These are phyloP conservation scores for Rhytidhysteron rufulum DNA, from an alignment of 2,329 filamentous ascomycete species.

Conservation along the genomic window DNA sequence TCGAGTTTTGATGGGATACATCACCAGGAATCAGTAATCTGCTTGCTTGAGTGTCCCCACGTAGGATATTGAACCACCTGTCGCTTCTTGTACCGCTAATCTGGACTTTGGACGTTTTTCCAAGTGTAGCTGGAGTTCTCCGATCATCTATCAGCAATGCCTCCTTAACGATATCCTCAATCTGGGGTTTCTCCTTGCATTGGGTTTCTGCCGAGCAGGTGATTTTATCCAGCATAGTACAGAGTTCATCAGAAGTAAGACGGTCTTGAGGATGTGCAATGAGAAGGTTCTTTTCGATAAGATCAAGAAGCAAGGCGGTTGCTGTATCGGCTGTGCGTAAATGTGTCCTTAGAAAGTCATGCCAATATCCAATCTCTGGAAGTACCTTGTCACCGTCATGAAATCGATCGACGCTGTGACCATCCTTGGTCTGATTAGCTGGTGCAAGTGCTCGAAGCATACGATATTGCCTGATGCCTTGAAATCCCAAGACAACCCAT, in stretches of 20 bases:
- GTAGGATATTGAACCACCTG: neutral
- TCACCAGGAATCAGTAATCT: neutral
- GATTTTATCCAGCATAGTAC: conserved; percentile 4
- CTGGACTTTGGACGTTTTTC: neutral
- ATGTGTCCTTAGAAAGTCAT: conserved; percentile 8
- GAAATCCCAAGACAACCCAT: conserved; percentile 33
- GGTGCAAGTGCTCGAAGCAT: conserved; percentile 8
- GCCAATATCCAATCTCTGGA: conserved; percentile 10
- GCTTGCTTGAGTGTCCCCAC: too few species aligned
- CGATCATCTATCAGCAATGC: neutral
- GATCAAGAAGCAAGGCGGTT: conserved; percentile 9
- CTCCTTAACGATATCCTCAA: neutral
- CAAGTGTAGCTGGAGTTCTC: neutral
- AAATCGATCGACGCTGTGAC: conserved; percentile 6
- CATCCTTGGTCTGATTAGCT: neutral
- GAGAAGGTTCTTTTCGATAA: conserved; percentile 12
- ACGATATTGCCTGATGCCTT: conserved; percentile 26
- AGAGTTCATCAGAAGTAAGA: conserved; percentile 2
- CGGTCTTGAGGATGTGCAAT: conserved; percentile 2
- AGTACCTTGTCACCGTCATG: conserved; percentile 10
- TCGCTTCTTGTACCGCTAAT: neutral
- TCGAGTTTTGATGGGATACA: conserved; percentile 1
- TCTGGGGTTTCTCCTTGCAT: conserved; percentile 1
- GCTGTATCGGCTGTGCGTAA: conserved; percentile 8
- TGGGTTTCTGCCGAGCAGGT: neutral